Conservation (phyloP, 1,139 yeast species). For the Saccharomyces hybrid region DNA sequence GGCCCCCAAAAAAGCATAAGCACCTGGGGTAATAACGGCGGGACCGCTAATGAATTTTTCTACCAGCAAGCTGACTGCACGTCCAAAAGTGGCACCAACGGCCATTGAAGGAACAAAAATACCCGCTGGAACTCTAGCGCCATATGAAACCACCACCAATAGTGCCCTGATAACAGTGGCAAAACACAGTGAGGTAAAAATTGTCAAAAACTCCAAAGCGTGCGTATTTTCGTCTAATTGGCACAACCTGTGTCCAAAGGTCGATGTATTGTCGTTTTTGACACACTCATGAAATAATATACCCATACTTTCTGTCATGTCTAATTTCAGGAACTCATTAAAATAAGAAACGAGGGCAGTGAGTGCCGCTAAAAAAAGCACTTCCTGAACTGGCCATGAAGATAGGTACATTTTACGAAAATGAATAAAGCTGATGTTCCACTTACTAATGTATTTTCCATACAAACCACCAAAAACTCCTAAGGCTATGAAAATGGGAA, state of each 20-base stretch:
- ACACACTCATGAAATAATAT: constrained; percentile 80
- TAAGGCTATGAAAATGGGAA: constrained; percentile 67
- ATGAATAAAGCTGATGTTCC: constrained; percentile 69
- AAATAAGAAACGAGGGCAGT: constrained; percentile 78
- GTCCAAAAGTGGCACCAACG: constrained; percentile 89
- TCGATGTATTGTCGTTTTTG: constrained; percentile 29
- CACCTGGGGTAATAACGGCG: constrained; percentile 77
- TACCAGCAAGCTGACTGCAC: constrained; percentile 61
- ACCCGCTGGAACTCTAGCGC: constrained; percentile 91
- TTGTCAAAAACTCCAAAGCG: constrained; percentile 22
- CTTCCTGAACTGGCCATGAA: constrained; percentile 52
- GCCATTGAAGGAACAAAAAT: constrained; percentile 97
- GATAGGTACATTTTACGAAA: constrained; percentile 64
- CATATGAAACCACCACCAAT: constrained; percentile 78
- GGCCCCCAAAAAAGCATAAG: constrained; percentile 95
- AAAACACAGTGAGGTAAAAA: constrained; percentile 45
- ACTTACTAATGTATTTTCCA: constrained; percentile 74
- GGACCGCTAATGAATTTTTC: constrained; percentile 41
- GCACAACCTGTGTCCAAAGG: constrained; percentile 45
- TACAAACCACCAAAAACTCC: constrained; percentile 91
- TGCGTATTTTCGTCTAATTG: constrained; percentile 36
- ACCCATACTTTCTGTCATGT: constrained; percentile 96
- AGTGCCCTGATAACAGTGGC: constrained; percentile 70
- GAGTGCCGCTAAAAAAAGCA: constrained; percentile 52
- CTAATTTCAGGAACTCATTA: constrained; percentile 70